Base-by-base conservation (phyloP, 2,329 filamentous ascomycete species). In the Phyllosticta citriasiana region DNA sequence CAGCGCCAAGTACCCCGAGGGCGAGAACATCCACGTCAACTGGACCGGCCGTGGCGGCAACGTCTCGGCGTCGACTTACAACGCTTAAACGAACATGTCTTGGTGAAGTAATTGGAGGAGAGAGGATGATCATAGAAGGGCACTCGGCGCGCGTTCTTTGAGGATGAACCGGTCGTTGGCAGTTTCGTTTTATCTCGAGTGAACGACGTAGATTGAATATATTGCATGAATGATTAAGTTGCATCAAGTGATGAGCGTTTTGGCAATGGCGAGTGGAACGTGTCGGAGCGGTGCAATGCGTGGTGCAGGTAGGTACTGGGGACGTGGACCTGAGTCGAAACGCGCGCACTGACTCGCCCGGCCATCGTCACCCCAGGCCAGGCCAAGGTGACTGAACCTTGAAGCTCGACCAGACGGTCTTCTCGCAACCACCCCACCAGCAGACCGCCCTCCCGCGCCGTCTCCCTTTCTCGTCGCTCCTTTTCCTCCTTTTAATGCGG, bases 1-100 rank as follows among this genome's bases (percentile, higher is more conserved):
- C 66, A 80, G 72, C 76, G 85, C 81, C 62, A 91, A 91, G 80
- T 96, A 95, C 82, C 88, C 87, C 67, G 85, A 82, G 70, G 91
- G 87, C 77, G 81, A 91, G 80, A 86, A 97, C 77, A 94, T 93
- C 75, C 94, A 99, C 85, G 91, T 97, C 78, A 99, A 99, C 89
- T 99, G 94, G 94, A 99, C 94, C 70, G 94, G 94, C 72, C 89
- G 94, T 76, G 94, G 94, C 75, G 94, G 94, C 74, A 94, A 97
- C 75, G 89, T 99, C 67, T 96, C 91, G 70, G 94, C 94, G 71
- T 96, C 92, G 58, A 97, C 92, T 69, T 99, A 99, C 84, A 89
- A 91, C 80, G 94, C 90, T 82, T 97, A 95, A 83, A 65, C 56
- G 65, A 16, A 51, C 24, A n/a, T 22, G 47, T n/a, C 61, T 52